A percentile compares a stretch with the other conserved stretches of the same genome.
phyloP scores from a whole-genome alignment of 2,329 filamentous ascomycete genomes.

The Monilinia fructicola region DNA sequence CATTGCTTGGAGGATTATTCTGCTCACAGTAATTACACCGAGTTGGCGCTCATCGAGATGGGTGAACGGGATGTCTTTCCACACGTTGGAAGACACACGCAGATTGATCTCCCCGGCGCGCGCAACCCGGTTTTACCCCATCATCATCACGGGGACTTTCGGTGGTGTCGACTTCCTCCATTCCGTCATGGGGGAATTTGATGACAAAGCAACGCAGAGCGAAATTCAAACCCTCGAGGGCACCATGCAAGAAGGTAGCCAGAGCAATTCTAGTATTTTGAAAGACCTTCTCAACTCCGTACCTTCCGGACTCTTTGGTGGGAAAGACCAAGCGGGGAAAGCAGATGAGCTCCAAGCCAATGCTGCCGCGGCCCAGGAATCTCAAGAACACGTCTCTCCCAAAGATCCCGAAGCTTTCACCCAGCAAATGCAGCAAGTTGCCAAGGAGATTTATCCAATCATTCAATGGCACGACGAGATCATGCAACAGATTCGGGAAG shows the following conservation, averaged over 20 bases:
- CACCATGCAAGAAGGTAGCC: slow-evolving; percentile 66
- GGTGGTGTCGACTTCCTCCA: slow-evolving; percentile 93
- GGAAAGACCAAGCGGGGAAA: slow-evolving; percentile 70
- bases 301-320: slow-evolving; percentile 76
- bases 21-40: slow-evolving; percentile 90
- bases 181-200: slow-evolving; percentile 76
- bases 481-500: slow-evolving; percentile 73
- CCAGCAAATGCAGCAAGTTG: slow-evolving; percentile 69
- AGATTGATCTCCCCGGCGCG: slow-evolving; percentile 67
- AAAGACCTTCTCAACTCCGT: slow-evolving; percentile 80
- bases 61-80: slow-evolving; percentile 81
- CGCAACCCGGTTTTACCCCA: slow-evolving; percentile 71
- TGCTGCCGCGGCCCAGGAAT: slow-evolving; percentile 71
- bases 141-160: slow-evolving; percentile 87
- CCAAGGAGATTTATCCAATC: slow-evolving; percentile 80
- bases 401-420: slow-evolving; percentile 83
- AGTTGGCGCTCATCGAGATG: slow-evolving; percentile 83
- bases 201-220: slow-evolving; percentile 86
- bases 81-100: slow-evolving; percentile 76
- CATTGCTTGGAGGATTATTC: slow-evolving; percentile 93
- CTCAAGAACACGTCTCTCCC: slow-evolving; percentile 71
- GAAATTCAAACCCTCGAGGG: slow-evolving; percentile 87
- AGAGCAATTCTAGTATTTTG: slow-evolving; percentile 69
- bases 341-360: slow-evolving; percentile 78
- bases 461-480: slow-evolving; percentile 90